A percentile compares a stretch with the other conserved stretches of the same genome.
These are phyloP conservation scores for Hydrangea macrophylla DNA, from an alignment of 148 eudicot genomes.

Conservation along the genomic window DNA sequence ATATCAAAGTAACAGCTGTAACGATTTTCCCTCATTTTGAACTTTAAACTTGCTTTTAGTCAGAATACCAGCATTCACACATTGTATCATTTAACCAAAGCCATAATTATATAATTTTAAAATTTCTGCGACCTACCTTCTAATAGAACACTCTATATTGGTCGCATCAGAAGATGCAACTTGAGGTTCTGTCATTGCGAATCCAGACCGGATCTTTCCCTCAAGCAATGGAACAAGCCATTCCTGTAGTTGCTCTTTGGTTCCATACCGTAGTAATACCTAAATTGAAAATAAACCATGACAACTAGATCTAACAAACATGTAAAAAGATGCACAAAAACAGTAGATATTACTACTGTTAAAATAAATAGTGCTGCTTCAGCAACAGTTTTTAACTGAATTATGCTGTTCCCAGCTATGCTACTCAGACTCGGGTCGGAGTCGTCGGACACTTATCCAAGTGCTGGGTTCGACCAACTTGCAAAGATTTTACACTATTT, in stretches of 20 bases:
- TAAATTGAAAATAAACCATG: constrained; percentile 17
- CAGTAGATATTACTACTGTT: too few relatives aligned
- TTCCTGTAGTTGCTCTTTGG: constrained; percentile 71
- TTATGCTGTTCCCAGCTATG: too few relatives aligned
- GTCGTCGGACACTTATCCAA: too few relatives aligned
- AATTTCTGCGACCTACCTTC: constrained; percentile 42
- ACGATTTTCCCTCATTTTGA: not conserved
- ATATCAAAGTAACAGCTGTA: not conserved
- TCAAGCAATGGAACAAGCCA: constrained; percentile 95
- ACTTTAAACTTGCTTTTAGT: not conserved
- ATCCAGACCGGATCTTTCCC: constrained; percentile 89
- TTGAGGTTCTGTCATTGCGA: constrained; percentile 98
- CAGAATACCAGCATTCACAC: not conserved
- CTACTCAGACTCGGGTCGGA: too few relatives aligned
- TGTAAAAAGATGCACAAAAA: not conserved
- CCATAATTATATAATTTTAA: not conserved
- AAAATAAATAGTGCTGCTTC: too few relatives aligned
- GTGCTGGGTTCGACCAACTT: too few relatives aligned
- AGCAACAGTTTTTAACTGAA: too few relatives aligned
- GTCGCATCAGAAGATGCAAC: constrained; percentile 99
- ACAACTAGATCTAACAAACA: constrained; percentile 5
- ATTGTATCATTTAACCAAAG: not conserved
- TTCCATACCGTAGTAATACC: constrained; percentile 93
- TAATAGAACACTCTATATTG: constrained; percentile 90
- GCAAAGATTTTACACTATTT: too few relatives aligned